These are phyloP conservation scores for Alnus rubra DNA, from an alignment of 306 rosid species.

Conservation along the genomic window DNA sequence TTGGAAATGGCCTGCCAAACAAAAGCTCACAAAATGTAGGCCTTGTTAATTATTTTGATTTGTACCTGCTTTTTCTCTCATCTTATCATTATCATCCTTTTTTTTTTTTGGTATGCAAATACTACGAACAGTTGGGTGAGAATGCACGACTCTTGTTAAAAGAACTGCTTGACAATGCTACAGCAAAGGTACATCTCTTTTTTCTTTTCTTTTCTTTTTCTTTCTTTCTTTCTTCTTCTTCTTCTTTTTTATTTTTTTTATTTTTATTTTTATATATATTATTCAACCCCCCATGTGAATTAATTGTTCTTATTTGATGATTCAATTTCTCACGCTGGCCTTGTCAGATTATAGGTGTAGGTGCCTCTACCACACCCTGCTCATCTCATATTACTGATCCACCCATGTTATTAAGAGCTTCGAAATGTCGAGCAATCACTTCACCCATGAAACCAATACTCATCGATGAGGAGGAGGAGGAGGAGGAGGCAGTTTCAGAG, in stretches of 20 bases:
- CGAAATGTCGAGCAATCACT: constrained; percentile 11
- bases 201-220: too few relatives aligned
- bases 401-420: neutral
- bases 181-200: constrained; percentile 44
- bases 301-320: neutral
- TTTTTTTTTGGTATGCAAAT: too few relatives aligned
- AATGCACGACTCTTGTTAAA: constrained; percentile 53
- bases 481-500: neutral
- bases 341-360: constrained; percentile 35
- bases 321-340: constrained; percentile 17
- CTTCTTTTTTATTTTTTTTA: too few relatives aligned
- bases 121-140: constrained; percentile 39
- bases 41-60: too few relatives aligned
- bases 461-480: too few relatives aligned
- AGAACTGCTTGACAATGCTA: constrained; percentile 58
- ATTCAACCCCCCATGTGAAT: too few relatives aligned
- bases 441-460: neutral
- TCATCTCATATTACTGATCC: constrained; percentile 28
- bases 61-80: too few relatives aligned
- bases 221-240: too few relatives aligned
- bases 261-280: too few relatives aligned
- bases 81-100: neutral
- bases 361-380: constrained; percentile 1
- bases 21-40: constrained; percentile 31
- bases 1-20: constrained; percentile 17